Conservation (phyloP, 2,329 filamentous ascomycete genomes). For the Fusarium begoniae region DNA sequence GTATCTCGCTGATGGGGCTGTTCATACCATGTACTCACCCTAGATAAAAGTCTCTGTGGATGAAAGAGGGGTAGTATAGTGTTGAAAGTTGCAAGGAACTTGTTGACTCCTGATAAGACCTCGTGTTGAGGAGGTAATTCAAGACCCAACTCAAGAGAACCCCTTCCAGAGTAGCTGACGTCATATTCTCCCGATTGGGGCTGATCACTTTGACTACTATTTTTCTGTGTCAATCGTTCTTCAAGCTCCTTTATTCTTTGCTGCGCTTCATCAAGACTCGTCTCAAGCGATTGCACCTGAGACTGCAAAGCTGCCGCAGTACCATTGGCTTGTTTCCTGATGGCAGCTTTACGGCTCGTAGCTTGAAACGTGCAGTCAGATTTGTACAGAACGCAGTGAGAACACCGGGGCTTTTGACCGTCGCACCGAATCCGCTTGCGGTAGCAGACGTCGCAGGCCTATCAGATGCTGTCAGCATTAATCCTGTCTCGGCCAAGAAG, state of each 20-base stretch:
- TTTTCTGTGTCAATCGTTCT: not conserved
- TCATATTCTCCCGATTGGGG: not conserved
- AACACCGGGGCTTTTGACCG: slow-evolving; percentile 10
- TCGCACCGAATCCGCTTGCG: slow-evolving; percentile 29
- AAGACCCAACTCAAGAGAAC: rapidly evolving
- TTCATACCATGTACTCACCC: not conserved
- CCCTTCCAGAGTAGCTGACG: not conserved
- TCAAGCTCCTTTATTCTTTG: not conserved
- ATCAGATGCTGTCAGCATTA: not conserved
- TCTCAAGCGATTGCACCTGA: not conserved
- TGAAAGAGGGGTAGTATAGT: slow-evolving; percentile 17
- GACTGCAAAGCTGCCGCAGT: not conserved
- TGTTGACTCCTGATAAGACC: not conserved
- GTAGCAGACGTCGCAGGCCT: slow-evolving; percentile 34
- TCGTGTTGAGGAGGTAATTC: not conserved
- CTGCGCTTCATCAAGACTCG: not conserved
- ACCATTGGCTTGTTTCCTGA: not conserved
- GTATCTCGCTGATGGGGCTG: not conserved
- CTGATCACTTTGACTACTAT: rapidly evolving
- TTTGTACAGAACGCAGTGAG: slow-evolving; percentile 7
- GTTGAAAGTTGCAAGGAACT: slow-evolving; percentile 12
- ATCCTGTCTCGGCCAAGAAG: rapidly evolving
- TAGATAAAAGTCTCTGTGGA: not conserved
- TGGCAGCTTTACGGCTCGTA: not conserved
- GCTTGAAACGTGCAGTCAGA: slow-evolving; percentile 1